Base-by-base conservation (phyloP, 371 early-diverging fungal species). In the Gilbertella persicaria region DNA sequence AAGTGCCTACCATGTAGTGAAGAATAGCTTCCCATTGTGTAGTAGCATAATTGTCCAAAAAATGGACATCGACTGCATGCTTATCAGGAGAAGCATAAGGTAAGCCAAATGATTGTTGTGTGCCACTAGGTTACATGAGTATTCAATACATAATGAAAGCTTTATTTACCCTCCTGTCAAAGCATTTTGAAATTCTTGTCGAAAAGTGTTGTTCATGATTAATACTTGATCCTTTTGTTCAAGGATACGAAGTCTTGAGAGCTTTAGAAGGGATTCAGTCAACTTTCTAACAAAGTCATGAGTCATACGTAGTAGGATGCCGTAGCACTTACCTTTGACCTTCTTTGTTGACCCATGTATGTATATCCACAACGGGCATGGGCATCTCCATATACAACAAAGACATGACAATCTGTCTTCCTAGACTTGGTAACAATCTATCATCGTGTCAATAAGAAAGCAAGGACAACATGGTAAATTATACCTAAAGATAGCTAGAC, bases 1-100 rank as follows among this genome's bases (percentile, higher is more conserved):
- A 80, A 1, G 92, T 93, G 0, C 98, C 97, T 12, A 97, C 96
- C 89, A 97, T 90, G 49, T 83, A 96, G 60, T 96, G 96, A 52
- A 97, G 64, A 49, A 97, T 93, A 7, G 91, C 69, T 72, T 97
- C 96, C 96, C 98, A 96, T 43, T 85, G 81, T 47, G 89, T 84
- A 21, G 80, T 82, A 6, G 97, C 92, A 64, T 94, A 89, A 36
- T 79, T 70, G 62, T 93, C 94, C 60, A 96, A 66, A 53, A 83
- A 87, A 4, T 70, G 70, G 30, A 84, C 74, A 43, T 84, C 87
- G 2, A 92, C 87, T 21, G 71, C 67, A 45, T 88, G 81, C 37
- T 87, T 89, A 56, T 90, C 87, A 4, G 78, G 69, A 5, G 85
- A 78, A 0, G 83, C 71, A 37, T 73, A 81, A 2, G 86, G 88